phyloP scores from a whole-genome alignment of 495 filamentous ascomycete genomes.

The Penicillium paradoxum region DNA sequence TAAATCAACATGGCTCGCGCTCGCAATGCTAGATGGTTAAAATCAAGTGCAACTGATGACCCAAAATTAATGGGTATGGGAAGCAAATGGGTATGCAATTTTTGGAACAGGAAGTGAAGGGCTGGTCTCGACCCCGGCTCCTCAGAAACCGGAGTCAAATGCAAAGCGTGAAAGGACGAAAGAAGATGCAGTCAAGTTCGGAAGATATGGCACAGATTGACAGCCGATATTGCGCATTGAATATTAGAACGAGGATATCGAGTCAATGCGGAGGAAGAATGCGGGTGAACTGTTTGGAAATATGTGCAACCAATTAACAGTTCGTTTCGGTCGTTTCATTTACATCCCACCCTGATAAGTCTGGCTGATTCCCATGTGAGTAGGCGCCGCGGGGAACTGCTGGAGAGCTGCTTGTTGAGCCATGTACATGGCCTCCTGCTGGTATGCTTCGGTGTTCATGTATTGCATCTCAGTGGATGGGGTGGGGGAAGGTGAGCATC shows the following conservation, averaged over 20 bases:
- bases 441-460: constrained; percentile 35
- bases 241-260: constrained; percentile 11
- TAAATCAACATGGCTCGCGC: constrained; percentile 41
- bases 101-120: constrained; percentile 31
- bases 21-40: constrained; percentile 48
- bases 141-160: constrained; percentile 24
- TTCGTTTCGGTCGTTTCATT: constrained; percentile 9
- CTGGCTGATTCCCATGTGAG: constrained; percentile 36
- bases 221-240: constrained; percentile 7
- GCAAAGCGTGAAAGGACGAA: constrained; percentile 22
- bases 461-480: constrained; percentile 39
- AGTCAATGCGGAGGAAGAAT: constrained; percentile 12
- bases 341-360: constrained; percentile 31
- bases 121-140: constrained; percentile 23
- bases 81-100: constrained; percentile 45
- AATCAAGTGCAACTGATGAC: constrained; percentile 38
- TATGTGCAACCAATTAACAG: constrained; percentile 28
- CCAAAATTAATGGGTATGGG: constrained; percentile 28
- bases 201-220: constrained; percentile 11
- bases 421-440: constrained; percentile 32
- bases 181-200: constrained; percentile 8
- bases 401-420: constrained; percentile 22
- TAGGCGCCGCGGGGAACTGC: constrained; percentile 27
- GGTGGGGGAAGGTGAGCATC: constrained; percentile 39
- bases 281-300: constrained; percentile 9